Evolutionary conservation across 257 asterid species (phyloP).

Genomic region (Solanum tarijense): DNA sequence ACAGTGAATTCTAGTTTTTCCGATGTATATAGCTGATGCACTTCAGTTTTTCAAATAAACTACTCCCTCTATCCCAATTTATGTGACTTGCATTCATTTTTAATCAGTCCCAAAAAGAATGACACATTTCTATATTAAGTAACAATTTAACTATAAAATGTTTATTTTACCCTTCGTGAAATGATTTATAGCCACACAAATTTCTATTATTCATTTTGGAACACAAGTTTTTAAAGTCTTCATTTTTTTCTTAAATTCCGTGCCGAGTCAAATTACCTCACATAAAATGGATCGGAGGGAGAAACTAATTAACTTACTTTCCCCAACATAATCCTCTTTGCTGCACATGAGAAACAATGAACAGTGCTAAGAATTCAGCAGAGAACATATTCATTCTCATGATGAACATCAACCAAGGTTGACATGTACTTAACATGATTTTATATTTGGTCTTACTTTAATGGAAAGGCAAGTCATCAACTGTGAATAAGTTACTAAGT

Average conservation of each 20-base stretch:
- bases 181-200: no score
- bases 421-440: background rate
- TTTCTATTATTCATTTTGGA: no score
- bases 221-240: no score
- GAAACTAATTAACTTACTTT: background rate
- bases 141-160: no score
- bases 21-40: background rate
- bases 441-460: background rate
- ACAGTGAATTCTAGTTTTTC: background rate
- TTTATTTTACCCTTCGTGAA: no score
- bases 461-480: background rate
- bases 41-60: background rate
- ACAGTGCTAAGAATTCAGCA: background rate
- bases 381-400: background rate
- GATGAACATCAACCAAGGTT: background rate
- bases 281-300: no score
- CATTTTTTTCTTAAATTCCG: no score
- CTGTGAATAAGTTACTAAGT: background rate
- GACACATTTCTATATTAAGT: no score
- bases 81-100: no score
- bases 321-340: background rate
- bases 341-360: background rate
- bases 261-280: no score
- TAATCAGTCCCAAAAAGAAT: no score
- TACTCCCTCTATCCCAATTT: no score